These are phyloP conservation scores for Pseudocercospora ulei DNA, from an alignment of 2,329 filamentous ascomycete species.

Conservation along the genomic window DNA sequence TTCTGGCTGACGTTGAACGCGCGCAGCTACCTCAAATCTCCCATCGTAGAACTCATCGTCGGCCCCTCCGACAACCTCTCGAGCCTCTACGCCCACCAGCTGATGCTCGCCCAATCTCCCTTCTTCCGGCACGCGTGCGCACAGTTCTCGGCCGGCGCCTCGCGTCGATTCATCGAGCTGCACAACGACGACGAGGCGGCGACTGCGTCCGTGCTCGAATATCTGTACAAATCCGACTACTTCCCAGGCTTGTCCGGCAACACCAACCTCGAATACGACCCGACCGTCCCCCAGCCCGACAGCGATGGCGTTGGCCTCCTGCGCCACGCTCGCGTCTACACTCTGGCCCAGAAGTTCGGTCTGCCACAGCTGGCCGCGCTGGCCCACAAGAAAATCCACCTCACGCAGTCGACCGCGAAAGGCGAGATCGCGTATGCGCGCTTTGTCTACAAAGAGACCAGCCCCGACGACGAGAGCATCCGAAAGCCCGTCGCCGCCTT, in stretches of 20 bases:
- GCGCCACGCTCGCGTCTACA: constrained; percentile 83
- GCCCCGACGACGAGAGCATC: constrained; percentile 58
- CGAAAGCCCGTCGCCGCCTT: constrained; percentile 79
- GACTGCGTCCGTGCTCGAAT: constrained; percentile 71
- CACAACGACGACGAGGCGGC: constrained; percentile 59
- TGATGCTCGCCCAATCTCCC: constrained; percentile 62
- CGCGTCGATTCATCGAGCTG: constrained; percentile 61
- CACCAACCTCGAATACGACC: constrained; percentile 58
- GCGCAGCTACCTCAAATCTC: constrained; percentile 42
- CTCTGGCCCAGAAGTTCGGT: constrained; percentile 69
- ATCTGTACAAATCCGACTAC: constrained; percentile 77
- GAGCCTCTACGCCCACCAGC: constrained; percentile 69
- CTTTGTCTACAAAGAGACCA: constrained; percentile 75
- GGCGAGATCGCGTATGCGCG: constrained; percentile 87
- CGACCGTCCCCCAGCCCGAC: constrained; percentile 56
- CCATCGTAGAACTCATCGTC: constrained; percentile 41
- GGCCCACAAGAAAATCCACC: constrained; percentile 82
- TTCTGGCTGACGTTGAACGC: constrained; percentile 1
- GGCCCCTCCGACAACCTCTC: constrained; percentile 49
- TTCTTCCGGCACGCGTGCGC: constrained; percentile 58
- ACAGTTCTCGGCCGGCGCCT: constrained; percentile 47
- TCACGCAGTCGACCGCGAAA: constrained; percentile 74
- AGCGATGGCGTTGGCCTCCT: constrained; percentile 73
- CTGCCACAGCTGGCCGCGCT: constrained; percentile 58
- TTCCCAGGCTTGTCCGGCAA: constrained; percentile 58